A percentile compares a stretch with the other conserved stretches of the same genome.
Conservation (phyloP, 2,329 filamentous ascomycete species). For the Phoma sp. region DNA sequence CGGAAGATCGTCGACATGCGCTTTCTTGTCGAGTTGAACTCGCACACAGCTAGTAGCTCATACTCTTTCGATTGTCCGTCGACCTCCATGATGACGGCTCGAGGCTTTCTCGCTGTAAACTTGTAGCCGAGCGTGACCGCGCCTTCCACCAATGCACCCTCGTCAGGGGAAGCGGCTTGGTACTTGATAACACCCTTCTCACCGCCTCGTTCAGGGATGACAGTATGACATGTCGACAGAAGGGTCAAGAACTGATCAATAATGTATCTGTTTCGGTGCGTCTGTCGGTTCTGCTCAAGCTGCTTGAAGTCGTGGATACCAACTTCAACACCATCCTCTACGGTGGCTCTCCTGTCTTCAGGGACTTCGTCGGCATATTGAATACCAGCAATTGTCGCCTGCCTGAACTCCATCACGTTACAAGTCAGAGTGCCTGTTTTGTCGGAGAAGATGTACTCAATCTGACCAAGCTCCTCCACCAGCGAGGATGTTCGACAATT, state of each 20-base stretch:
- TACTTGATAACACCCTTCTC: conserved; percentile 90
- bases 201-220: conserved; percentile 88
- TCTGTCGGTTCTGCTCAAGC: conserved; percentile 71
- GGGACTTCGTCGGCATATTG: conserved; percentile 93
- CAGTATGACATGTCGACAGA: conserved; percentile 90
- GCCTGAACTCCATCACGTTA: conserved; percentile 98
- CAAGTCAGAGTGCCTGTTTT: conserved; percentile 98
- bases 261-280: conserved; percentile 62
- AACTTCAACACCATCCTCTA: conserved; percentile 76
- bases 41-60: conserved; percentile 92
- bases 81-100: conserved; percentile 81
- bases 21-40: conserved; percentile 98
- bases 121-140: conserved; percentile 84
- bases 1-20: conserved; percentile 98
- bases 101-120: conserved; percentile 89
- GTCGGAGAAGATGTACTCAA: conserved; percentile 98
- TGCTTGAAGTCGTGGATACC: conserved; percentile 85
- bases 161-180: conserved; percentile 95
- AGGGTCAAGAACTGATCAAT: conserved; percentile 87
- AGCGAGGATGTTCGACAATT: conserved; percentile 95
- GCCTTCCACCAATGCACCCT: conserved; percentile 94
- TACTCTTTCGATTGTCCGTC: conserved; percentile 76
- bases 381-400: conserved; percentile 89
- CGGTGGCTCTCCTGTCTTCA: conserved; percentile 82
- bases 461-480: conserved; percentile 96